Conservation (phyloP, 768 basidiomycete species). For the Piloderma croceum region DNA sequence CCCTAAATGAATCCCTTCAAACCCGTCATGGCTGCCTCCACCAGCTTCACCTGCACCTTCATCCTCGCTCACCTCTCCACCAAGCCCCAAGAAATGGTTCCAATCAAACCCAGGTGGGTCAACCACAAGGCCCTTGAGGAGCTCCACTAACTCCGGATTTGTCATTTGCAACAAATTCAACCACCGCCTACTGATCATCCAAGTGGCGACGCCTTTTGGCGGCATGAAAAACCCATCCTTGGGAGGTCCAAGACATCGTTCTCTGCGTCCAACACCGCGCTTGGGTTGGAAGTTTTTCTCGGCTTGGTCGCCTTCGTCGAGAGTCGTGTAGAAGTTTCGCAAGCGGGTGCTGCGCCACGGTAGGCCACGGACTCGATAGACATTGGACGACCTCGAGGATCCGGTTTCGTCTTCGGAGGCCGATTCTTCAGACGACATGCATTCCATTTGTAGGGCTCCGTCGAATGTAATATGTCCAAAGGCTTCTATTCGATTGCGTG, state of each 20-base stretch:
- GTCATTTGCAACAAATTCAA: conserved; percentile 33
- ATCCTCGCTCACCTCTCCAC: conserved; percentile 49
- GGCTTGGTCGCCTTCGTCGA: conserved; percentile 52
- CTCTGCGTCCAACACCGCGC: conserved; percentile 51
- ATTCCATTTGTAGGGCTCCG: conserved; percentile 64
- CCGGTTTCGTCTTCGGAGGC: conserved; percentile 39
- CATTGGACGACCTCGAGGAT: conserved; percentile 27
- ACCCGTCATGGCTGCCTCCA: conserved; percentile 7
- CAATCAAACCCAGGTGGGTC: conserved; percentile 49
- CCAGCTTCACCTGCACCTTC: conserved; percentile 22
- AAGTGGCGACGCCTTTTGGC: conserved; percentile 56
- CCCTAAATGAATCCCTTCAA: conserved; percentile 8
- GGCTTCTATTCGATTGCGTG: conserved; percentile 44
- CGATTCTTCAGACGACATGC: conserved; percentile 81
- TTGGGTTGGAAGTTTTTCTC: conserved; percentile 46
- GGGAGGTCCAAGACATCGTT: conserved; percentile 45
- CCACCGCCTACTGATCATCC: conserved; percentile 79
- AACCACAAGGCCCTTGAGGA: conserved; percentile 39
- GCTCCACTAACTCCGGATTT: conserved; percentile 43
- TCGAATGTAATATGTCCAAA: conserved; percentile 66
- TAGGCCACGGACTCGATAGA: conserved; percentile 55
- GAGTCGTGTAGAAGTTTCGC: conserved; percentile 49
- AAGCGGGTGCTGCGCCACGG: conserved; percentile 67
- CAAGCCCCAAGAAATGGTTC: conserved; percentile 42
- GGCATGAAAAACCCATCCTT: conserved; percentile 58